Evolutionary conservation across 2,329 filamentous ascomycete species (phyloP), one percentile per base, ranked within the genome.

Genomic region (Balansia obtecta): DNA sequence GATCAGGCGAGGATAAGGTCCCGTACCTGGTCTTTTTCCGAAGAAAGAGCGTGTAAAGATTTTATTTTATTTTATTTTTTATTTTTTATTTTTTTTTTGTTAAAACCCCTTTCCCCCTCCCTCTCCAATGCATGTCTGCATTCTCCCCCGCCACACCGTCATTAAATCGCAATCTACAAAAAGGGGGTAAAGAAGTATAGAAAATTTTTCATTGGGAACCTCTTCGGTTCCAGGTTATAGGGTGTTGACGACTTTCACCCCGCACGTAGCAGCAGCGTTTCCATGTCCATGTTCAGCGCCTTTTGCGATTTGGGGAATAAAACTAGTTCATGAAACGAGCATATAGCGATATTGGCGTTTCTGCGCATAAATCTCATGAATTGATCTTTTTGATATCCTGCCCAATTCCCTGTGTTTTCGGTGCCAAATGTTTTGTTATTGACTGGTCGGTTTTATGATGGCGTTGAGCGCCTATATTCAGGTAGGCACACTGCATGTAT

Each of bases 21-120:
- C 72, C 73, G 18, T 76, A 75, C 50, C 60, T 76, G 45, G 63
- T 72, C 9, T 75, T 71, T 58, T 74, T 72, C 56, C 60, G 68
- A 48, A 62, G 68, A 39, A 71, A 73, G 53, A 56, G 39, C 9
- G 52, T 49, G 2, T 54, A 48, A 48, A n/a, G n/a, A n/a, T n/a
- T n/a, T n/a, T n/a, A n/a, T n/a, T n/a, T n/a, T n/a, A n/a, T n/a
- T n/a, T n/a, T n/a, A n/a, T n/a, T n/a, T n/a, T n/a, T n/a, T n/a
- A n/a, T n/a, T n/a, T n/a, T n/a, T n/a, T n/a, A n/a, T n/a, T n/a
- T n/a, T n/a, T n/a, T n/a, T n/a, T n/a, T n/a, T n/a, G n/a, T n/a
- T n/a, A n/a, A n/a, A n/a, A n/a, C n/a, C n/a, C n/a, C n/a, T n/a
- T n/a, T n/a, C n/a, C n/a, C n/a, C n/a, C n/a, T n/a, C n/a, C n/a